phyloP scores from a whole-genome alignment of 2,329 filamentous ascomycete species.

The Colletotrichum sp. region DNA sequence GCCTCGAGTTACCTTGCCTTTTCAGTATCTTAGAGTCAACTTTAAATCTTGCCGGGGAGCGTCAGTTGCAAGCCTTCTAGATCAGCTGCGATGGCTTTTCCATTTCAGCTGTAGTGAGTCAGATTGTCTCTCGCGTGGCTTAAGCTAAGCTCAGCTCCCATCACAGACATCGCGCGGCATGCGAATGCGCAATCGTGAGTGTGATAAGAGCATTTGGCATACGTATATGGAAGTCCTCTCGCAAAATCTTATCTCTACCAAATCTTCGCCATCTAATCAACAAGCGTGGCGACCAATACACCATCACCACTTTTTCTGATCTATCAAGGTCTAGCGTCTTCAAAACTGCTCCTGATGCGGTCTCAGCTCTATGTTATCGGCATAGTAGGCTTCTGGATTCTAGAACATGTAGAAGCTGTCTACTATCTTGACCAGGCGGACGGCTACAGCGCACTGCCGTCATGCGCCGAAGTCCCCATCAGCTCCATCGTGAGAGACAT shows the following conservation, averaged over 20 bases:
- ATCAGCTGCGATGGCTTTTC: neutral
- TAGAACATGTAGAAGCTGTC: neutral
- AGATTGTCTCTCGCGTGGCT: neutral
- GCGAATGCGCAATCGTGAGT: neutral
- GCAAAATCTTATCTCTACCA: neutral
- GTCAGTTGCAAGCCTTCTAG: neutral
- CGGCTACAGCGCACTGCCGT: neutral
- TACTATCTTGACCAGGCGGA: neutral
- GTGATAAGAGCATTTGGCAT: neutral
- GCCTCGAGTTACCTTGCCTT: neutral
- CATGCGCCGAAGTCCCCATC: neutral
- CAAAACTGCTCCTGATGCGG: neutral
- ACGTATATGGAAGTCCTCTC: neutral
- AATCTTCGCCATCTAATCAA: neutral
- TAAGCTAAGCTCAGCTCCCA: neutral
- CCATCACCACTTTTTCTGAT: neutral
- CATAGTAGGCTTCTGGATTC: neutral
- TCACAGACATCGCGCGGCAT: neutral
- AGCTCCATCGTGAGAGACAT: neutral
- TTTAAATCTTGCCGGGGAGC: neutral
- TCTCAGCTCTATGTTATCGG: accelerated
- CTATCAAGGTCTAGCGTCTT: neutral
- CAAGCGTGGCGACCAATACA: neutral
- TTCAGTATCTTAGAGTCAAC: neutral
- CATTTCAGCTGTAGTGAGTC: neutral